These are phyloP conservation scores for Huntiella bhutanensis DNA, from an alignment of 2,329 filamentous ascomycete genomes.

Conservation along the genomic window DNA sequence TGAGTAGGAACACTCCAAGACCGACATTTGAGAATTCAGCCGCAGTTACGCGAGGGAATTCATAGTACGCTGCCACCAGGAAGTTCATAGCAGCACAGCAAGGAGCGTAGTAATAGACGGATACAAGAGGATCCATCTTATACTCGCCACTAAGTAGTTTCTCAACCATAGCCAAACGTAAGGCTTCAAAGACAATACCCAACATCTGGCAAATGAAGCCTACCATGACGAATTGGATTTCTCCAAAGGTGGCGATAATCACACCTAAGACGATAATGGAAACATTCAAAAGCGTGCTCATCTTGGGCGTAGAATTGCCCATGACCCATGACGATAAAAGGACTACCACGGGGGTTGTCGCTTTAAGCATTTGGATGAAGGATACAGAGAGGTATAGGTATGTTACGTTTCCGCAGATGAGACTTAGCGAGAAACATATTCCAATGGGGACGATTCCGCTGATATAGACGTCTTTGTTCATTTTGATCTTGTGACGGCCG, in stretches of 20 bases:
- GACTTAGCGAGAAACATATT: slow-evolving; percentile 82
- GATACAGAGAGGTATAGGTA: slow-evolving; percentile 91
- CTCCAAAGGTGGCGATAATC: slow-evolving; percentile 80
- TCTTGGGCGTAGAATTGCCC: slow-evolving; percentile 63
- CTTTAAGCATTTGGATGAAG: slow-evolving; percentile 99
- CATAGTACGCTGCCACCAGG: slow-evolving; percentile 51
- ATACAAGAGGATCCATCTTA: slow-evolving; percentile 84
- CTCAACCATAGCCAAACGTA: slow-evolving; percentile 70
- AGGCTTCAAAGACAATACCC: slow-evolving; percentile 65
- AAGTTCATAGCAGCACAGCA: slow-evolving; percentile 71
- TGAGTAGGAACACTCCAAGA: slow-evolving; percentile 50
- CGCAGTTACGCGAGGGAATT: slow-evolving; percentile 51
- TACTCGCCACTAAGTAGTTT: slow-evolving; percentile 65
- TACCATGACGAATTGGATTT: slow-evolving; percentile 76
- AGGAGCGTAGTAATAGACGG: slow-evolving; percentile 77
- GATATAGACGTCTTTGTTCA: slow-evolving; percentile 86
- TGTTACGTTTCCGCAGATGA: slow-evolving; percentile 92
- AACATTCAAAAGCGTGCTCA: slow-evolving; percentile 81
- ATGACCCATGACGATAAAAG: slow-evolving; percentile 77
- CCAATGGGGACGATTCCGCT: slow-evolving; percentile 89
- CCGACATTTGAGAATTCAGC: slow-evolving; percentile 56
- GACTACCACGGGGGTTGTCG: slow-evolving; percentile 85
- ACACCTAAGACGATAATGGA: slow-evolving; percentile 90
- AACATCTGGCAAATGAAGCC: slow-evolving; percentile 64
- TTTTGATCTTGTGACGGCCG: slow-evolving; percentile 87